Base-by-base conservation (phyloP, 2,329 filamentous ascomycete species). In the Aspergillus hortae region DNA sequence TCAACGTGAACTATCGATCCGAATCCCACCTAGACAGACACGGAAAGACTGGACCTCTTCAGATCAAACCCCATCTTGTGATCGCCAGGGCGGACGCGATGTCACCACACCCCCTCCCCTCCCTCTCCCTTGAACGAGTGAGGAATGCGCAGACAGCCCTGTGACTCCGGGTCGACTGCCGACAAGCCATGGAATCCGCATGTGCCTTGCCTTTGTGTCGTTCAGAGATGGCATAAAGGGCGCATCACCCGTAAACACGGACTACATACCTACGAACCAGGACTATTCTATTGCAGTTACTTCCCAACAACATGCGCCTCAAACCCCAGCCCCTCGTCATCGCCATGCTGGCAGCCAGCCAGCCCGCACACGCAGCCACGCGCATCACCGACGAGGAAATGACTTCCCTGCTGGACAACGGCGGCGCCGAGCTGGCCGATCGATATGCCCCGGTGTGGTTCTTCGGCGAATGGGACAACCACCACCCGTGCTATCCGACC, bases 361-460 rank as follows among this genome's bases (percentile, higher is more conserved):
- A 53, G 6, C n/a, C 40, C n/a, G 59, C 59, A 7, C 6, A 52
- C 17, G 65, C 64, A 7, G 57, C 61, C 48, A 64, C 63, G 4
- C 58, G 58, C 10, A 65, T 67, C 46, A 60, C 51, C 33, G 56
- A 62, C 41, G 56, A 64, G 11, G 72, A 75, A 35, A 63, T 74
- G 55, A 57, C 59, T 3, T 66, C 68, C n/a, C 65, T 82, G 6
- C 59, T 83, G 6, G 68, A 73, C 19, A 56, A 72, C 44, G 64
- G 60, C 11, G 59, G 57, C 6, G 50, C 58, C 3, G 61, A 65
- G 12, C 55, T 68, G 9, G 66, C 66, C 4, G 52, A 61, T 41
- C 61, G 56, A 3, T 68, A 68, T 38, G 66, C 66, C 0, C 66
- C 66, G 2, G 33, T 68, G 19, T 68, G 63, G 63, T 68, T 67